A percentile compares a stretch with the other conserved stretches of the same genome.
Evolutionary conservation across 352 stramenopile genomes (phyloP).

Genomic region (Phytophthora pisi): DNA sequence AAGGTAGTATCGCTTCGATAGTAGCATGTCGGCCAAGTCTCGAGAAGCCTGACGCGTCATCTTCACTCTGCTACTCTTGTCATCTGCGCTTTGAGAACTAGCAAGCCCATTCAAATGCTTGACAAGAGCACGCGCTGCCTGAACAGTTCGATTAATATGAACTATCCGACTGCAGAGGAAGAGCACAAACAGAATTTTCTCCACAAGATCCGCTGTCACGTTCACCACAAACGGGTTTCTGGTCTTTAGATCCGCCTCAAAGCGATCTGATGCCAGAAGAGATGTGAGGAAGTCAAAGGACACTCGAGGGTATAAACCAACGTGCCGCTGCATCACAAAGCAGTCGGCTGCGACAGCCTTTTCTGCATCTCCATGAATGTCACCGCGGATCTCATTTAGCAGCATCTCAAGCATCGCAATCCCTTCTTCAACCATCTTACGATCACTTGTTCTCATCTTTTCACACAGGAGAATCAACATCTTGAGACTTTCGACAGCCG

Average conservation of each 20-base stretch:
- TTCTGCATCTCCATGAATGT: constrained; percentile 32
- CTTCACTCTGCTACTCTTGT: constrained; percentile 50
- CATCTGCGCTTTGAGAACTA: constrained; percentile 6
- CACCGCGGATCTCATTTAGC: constrained; percentile 55
- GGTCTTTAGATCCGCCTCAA: constrained; percentile 62
- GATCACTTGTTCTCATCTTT: constrained; percentile 57
- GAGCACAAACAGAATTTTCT: constrained; percentile 65
- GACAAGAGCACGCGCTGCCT: constrained; percentile 46
- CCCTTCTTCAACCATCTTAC: constrained; percentile 50
- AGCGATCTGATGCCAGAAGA: constrained; percentile 60
- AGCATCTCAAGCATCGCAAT: constrained; percentile 59
- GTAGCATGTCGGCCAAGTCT: constrained; percentile 74
- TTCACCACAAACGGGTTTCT: constrained; percentile 71
- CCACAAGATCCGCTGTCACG: constrained; percentile 37
- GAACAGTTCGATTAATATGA: constrained; percentile 81
- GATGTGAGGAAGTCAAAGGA: constrained; percentile 85
- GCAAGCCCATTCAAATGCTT: constrained; percentile 24
- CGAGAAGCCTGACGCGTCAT: constrained; percentile 83
- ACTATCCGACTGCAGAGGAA: constrained; percentile 86
- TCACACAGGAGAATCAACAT: constrained; percentile 61
- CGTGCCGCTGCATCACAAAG: constrained; percentile 69
- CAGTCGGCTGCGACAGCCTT: constrained; percentile 28
- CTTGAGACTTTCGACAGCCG: constrained; percentile 42
- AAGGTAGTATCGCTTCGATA: constrained; percentile 83
- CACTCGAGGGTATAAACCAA: constrained; percentile 65